Evolutionary conservation across 1,284 basidiomycete genomes (phyloP), one percentile per base, ranked within the genome.

Genomic region (Pseudomicrostroma phylloplanum): DNA sequence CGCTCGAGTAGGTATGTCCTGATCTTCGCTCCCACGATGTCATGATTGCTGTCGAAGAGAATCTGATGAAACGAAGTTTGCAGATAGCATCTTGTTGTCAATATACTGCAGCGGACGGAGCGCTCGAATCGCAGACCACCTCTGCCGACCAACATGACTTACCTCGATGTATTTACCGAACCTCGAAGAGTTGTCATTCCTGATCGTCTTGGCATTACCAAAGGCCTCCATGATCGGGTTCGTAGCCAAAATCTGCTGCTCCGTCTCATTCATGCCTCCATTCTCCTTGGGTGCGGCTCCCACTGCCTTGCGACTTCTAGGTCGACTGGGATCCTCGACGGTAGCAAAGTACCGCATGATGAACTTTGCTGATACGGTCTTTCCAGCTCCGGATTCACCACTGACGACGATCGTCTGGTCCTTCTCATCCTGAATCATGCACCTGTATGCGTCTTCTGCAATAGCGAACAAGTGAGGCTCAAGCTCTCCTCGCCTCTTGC

Each of bases 131-230:
- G 30, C 9, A 36, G 30, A 36, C 30, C 30, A 36, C 9, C 9
- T 36, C 30, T 36, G 30, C 30, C 30, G 30, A 36, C 3, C 4
- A 36, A 3, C 30, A 4, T 36, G 30, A 78, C 84, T 67, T 58
- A 92, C 92, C 85, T 98, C 93, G 68, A 99, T 96, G 81, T 98
- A 98, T 82, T 98, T 99, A 67, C 96, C 96, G 80, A 98, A 98
- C 58, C 96, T 88, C 17, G 94, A 98, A 15, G 92, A 96, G 81
- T 99, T 99, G 82, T 98, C 96, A 78, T 99, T 98, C 62, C 96
- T 86, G 3, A 94, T 97, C 30, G 96, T 99, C 82, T 99, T 98
- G 19, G 96, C 96, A 80, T 99, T 98, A 73, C 96, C 96, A 73
- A 98, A 98, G 0, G 96, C 91, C 81, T 99, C 96, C 78, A 98